These are phyloP conservation scores for Epichloe gansuensis DNA, from an alignment of 2,329 filamentous ascomycete species.

Conservation along the genomic window DNA sequence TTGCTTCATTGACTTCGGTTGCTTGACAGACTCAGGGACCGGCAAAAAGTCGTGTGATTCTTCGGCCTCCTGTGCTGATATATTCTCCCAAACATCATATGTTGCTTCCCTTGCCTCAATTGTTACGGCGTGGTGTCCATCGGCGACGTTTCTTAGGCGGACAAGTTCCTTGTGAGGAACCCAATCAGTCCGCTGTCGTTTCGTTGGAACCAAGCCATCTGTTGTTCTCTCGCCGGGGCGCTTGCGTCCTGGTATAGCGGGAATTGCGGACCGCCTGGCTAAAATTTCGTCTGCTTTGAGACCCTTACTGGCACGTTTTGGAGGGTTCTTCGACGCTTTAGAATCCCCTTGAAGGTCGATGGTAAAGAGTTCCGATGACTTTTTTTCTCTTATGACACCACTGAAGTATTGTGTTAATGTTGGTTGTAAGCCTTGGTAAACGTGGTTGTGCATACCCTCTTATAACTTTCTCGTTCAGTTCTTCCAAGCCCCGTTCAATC, in stretches of 20 bases:
- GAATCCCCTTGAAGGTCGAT: slow-evolving; percentile 64
- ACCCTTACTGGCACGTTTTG: slow-evolving; percentile 57
- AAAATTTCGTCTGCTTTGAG: slow-evolving; percentile 91
- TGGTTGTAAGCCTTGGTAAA: not conserved
- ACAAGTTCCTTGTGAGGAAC: slow-evolving; percentile 75
- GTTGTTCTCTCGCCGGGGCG: slow-evolving; percentile 55
- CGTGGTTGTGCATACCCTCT: slow-evolving; percentile 49
- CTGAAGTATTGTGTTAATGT: slow-evolving; percentile 28
- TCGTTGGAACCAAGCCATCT: slow-evolving; percentile 60
- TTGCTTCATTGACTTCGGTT: slow-evolving; percentile 62
- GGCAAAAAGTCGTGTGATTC: slow-evolving; percentile 46
- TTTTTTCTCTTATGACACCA: slow-evolving; percentile 73
- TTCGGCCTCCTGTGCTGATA: slow-evolving; percentile 25
- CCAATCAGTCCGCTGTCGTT: slow-evolving; percentile 65
- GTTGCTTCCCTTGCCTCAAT: slow-evolving; percentile 46
- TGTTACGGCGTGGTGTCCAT: slow-evolving; percentile 48
- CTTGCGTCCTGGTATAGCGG: slow-evolving; percentile 68
- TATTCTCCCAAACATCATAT: slow-evolving; percentile 67
- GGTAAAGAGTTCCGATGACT: slow-evolving; percentile 72
- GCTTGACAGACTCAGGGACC: slow-evolving; percentile 50
- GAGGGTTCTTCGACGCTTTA: slow-evolving; percentile 48
- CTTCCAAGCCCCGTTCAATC: slow-evolving; percentile 68
- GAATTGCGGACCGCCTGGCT: slow-evolving; percentile 66
- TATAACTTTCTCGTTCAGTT: slow-evolving; percentile 80
- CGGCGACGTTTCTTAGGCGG: slow-evolving; percentile 65